phyloP scores from a whole-genome alignment of 768 basidiomycete species.

The Lentinula sp. region DNA sequence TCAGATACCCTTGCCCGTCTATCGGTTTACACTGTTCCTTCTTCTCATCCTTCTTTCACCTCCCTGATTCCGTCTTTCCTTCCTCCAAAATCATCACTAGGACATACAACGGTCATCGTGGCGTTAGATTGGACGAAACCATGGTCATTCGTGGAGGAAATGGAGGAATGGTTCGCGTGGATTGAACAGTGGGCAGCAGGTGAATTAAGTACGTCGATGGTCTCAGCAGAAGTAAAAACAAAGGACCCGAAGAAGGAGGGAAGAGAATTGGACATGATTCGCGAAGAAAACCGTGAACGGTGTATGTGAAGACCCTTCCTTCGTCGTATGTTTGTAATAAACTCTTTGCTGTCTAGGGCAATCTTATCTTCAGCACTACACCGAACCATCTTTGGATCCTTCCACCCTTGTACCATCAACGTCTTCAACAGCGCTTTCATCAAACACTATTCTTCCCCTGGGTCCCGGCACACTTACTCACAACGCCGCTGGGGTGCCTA shows the following conservation, averaged over 20 bases:
- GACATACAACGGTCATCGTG: conserved; percentile 76
- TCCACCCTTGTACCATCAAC: conserved; percentile 50
- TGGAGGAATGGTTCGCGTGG: conserved; percentile 83
- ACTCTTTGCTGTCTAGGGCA: conserved; percentile 51
- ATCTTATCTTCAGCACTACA: conserved; percentile 84
- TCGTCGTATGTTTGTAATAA: not conserved
- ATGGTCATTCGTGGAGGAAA: conserved; percentile 83
- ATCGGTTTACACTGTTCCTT: conserved; percentile 89
- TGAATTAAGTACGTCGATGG: not conserved
- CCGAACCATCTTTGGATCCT: conserved; percentile 70
- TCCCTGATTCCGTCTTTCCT: conserved; percentile 73
- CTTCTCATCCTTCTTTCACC: conserved; percentile 65
- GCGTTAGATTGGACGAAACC: conserved; percentile 94
- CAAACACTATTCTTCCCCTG: conserved; percentile 66
- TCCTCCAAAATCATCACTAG: conserved; percentile 60
- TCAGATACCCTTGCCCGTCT: conserved; percentile 84
- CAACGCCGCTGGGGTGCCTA: conserved; percentile 80
- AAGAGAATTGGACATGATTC: conserved; percentile 65
- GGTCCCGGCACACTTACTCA: conserved; percentile 82
- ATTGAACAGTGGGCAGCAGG: conserved; percentile 76
- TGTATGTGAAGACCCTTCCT: conserved; percentile 40
- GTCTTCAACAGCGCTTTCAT: conserved; percentile 30
- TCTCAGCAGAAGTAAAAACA: not conserved
- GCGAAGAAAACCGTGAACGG: conserved; percentile 80
- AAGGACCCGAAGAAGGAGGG: conserved; percentile 31